Evolutionary conservation across 129 eudicot species (phyloP).

Genomic region (Helianthus tuberosus): DNA sequence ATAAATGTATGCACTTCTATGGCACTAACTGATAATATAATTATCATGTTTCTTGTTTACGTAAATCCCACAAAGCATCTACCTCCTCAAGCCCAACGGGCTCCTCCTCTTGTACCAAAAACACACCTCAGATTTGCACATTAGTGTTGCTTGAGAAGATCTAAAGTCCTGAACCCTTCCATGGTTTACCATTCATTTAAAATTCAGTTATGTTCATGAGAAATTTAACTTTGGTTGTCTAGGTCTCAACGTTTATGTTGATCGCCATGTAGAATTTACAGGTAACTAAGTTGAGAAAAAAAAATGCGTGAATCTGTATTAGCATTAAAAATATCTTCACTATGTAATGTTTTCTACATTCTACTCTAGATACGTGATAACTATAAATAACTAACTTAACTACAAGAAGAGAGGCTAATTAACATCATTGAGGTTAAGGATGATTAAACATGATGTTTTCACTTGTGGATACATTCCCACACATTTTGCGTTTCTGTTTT

Average conservation of each 20-base stretch:
- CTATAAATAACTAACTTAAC: conserved; percentile 17
- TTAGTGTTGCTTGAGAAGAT: conserved; percentile 40
- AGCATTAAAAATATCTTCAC: conserved; percentile 25
- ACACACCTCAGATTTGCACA: conserved; percentile 57
- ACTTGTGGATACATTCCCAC: conserved; percentile 31
- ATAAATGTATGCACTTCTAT: too few species aligned
- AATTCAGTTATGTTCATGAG: background rate
- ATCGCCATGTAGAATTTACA: conserved; percentile 2
- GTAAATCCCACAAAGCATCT: conserved; percentile 67
- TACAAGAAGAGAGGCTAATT: conserved; percentile 29
- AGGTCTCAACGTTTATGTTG: conserved; percentile 18
- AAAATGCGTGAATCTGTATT: conserved; percentile 19
- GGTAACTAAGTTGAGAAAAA: conserved; percentile 6
- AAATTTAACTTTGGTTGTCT: conserved; percentile 11
- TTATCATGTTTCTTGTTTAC: too few species aligned
- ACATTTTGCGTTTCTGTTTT: conserved; percentile 1
- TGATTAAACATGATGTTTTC: conserved; percentile 23
- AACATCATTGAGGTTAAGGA: conserved; percentile 20
- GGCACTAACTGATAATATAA: too few species aligned
- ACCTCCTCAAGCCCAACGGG: conserved; percentile 93
- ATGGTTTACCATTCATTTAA: conserved; percentile 9
- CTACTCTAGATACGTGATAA: too few species aligned
- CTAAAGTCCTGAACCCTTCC: background rate
- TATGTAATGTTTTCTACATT: too few species aligned
- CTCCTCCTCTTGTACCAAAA: conserved; percentile 71